Evolutionary conservation across 495 filamentous ascomycete species (phyloP).

Genomic region (Antarctomyces pellizariae): DNA sequence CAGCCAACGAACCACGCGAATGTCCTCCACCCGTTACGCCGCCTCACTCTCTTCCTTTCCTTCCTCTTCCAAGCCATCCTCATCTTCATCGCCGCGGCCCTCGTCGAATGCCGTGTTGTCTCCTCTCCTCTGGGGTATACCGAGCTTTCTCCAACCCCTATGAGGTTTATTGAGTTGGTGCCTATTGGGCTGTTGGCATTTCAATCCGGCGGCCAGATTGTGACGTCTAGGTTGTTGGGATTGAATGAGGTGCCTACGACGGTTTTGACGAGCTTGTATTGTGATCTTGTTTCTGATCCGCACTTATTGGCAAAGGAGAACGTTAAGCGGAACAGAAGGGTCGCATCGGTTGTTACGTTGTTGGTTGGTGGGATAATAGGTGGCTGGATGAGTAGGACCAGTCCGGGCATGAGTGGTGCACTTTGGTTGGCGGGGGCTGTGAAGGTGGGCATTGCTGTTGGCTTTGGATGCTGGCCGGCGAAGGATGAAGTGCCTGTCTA

Average conservation of each 20-base stretch:
- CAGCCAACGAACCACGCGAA: constrained; percentile 1
- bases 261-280: constrained; percentile 48
- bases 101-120: constrained; percentile 27
- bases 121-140: constrained; percentile 15
- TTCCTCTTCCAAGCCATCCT: constrained; percentile 33
- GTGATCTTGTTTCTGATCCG: constrained; percentile 40
- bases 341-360: constrained; percentile 29
- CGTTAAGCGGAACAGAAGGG: constrained; percentile 37
- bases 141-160: constrained; percentile 5
- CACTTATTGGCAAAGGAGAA: constrained; percentile 25
- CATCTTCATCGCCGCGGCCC: constrained; percentile 31
- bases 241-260: constrained; percentile 50
- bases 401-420: constrained; percentile 26
- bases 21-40: constrained; percentile 14
- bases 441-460: constrained; percentile 19
- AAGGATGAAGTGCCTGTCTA: too few species aligned
- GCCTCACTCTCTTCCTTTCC: constrained; percentile 27
- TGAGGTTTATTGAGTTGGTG: constrained; percentile 20
- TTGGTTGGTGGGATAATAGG: constrained; percentile 37
- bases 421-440: constrained; percentile 36
- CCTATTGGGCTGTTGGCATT: constrained; percentile 43
- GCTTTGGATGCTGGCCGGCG: too few species aligned
- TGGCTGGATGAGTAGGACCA: constrained; percentile 35
- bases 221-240: constrained; percentile 34
- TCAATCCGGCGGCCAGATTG: constrained; percentile 48